Conservation (phyloP, 2,329 filamentous ascomycete genomes). For the Fusarium devonianum region DNA sequence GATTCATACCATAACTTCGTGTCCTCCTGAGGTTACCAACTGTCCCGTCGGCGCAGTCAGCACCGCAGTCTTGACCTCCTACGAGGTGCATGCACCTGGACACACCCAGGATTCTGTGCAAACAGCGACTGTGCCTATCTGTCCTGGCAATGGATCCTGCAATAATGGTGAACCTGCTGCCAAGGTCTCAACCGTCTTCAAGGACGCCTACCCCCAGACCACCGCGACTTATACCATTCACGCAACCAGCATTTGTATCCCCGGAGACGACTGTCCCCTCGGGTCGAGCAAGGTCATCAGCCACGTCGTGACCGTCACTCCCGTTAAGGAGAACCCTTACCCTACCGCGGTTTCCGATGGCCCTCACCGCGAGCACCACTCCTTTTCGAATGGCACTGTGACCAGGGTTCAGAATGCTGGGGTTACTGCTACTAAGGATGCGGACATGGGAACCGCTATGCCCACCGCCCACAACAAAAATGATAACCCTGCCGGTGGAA, state of each 20-base stretch:
- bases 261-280: background rate
- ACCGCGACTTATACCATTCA: constrained; percentile 37
- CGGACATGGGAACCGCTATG: too few relatives aligned
- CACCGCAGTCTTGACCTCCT: constrained; percentile 23
- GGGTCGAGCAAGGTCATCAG: background rate
- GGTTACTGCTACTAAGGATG: too few relatives aligned
- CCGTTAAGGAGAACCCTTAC: background rate
- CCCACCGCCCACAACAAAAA: too few relatives aligned
- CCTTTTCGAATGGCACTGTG: background rate
- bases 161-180: background rate
- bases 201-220: constrained; percentile 46
- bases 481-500: too few relatives aligned
- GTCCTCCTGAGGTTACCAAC: constrained; percentile 30
- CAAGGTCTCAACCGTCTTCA: constrained; percentile 26
- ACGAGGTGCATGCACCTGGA: background rate
- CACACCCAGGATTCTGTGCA: too few relatives aligned
- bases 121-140: background rate
- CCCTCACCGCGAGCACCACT: background rate
- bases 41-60: constrained; percentile 39
- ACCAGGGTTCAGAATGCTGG: background rate
- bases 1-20: constrained; percentile 42
- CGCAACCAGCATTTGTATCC: constrained; percentile 16
- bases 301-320: background rate
- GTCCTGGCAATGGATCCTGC: background rate
- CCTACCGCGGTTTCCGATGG: background rate